Base-by-base conservation (phyloP, 331 rosid species). In the Malus hybrid region DNA sequence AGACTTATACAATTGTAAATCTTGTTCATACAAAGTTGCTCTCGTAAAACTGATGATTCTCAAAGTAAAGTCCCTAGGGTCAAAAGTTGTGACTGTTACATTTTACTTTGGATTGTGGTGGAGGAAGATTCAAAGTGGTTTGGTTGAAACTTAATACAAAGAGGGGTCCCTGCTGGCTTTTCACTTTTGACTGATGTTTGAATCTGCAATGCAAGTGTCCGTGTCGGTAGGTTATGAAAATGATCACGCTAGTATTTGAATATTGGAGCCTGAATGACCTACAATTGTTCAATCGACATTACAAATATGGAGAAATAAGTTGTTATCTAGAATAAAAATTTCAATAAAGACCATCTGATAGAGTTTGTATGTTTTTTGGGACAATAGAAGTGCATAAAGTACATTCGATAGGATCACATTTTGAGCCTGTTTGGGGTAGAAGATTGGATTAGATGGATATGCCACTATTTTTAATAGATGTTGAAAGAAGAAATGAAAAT, bases 71-170 rank as follows among this genome's bases (percentile, higher is more conserved):
- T 63, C 69, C 42, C 48, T 7, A 6, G 73, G 79, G 84, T 82
- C 82, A 76, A 78, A 26, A 75, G 75, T 80, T 70, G 82, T 69
- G 70, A 42, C 48, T 42, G 14, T 39, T 39, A 42, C 48, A 42
- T 42, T 42, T 42, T 50, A 58, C 65, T 39, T 33, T 28, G 69
- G 70, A 70, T 62, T 67, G 70, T 70, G 62, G 52, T 9, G 75
- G 72, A 15, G 20, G 30, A 29, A 78, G 48, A 33, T 78, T 79
- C 75, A 73, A 74, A 28, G 57, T 58, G 24, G 58, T 72, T 77
- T 56, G 82, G 73, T 75, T 34, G 14, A 2, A 50, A 16, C 20
- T 20, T 55, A 81, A 74, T 36, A 39, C 74, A 72, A 24, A 36
- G 15, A 30, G 12, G 63, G 53, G 77, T 30, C 60, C 58, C 53